phyloP scores from a whole-genome alignment of 768 basidiomycete genomes.

The Naematelia encephala region DNA sequence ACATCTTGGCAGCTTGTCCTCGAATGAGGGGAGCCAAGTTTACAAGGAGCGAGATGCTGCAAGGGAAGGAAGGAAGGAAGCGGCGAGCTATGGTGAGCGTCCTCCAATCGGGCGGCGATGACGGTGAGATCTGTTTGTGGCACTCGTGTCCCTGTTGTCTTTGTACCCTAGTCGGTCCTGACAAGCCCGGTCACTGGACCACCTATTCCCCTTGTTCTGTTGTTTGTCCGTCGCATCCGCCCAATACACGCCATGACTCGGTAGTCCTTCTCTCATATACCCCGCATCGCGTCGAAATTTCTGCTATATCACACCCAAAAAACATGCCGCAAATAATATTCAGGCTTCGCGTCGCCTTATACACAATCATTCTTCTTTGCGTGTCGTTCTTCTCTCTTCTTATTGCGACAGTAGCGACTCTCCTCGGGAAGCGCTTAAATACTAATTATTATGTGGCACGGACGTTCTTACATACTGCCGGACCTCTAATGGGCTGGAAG shows the following conservation, averaged over 20 bases:
- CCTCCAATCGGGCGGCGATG: not conserved
- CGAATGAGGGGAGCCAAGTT: not conserved
- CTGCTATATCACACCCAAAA: not conserved
- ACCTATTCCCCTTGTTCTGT: too few relatives aligned
- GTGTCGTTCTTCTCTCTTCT: slow-evolving; percentile 68
- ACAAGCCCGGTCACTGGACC: too few relatives aligned
- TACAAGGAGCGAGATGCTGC: not conserved
- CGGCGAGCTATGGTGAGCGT: not conserved
- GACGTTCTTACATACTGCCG: slow-evolving; percentile 69
- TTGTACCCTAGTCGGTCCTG: too few relatives aligned
- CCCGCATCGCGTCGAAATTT: not conserved
- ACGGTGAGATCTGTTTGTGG: not conserved
- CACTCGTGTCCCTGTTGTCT: too few relatives aligned
- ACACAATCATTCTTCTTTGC: slow-evolving; percentile 66
- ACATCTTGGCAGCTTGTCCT: slow-evolving; percentile 55
- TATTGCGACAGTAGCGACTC: slow-evolving; percentile 62
- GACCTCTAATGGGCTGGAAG: slow-evolving; percentile 62
- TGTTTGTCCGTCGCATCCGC: not conserved
- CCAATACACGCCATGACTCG: not conserved
- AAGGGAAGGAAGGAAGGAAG: not conserved
- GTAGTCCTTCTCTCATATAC: slow-evolving; percentile 3
- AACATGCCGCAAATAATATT: slow-evolving; percentile 55
- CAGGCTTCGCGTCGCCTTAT: slow-evolving; percentile 64
- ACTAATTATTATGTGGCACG: slow-evolving; percentile 79
- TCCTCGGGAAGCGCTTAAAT: slow-evolving; percentile 58